Evolutionary conservation across 345 rosid species (phyloP), one percentile per base, ranked within the genome.

Genomic region (Boechera stricta): DNA sequence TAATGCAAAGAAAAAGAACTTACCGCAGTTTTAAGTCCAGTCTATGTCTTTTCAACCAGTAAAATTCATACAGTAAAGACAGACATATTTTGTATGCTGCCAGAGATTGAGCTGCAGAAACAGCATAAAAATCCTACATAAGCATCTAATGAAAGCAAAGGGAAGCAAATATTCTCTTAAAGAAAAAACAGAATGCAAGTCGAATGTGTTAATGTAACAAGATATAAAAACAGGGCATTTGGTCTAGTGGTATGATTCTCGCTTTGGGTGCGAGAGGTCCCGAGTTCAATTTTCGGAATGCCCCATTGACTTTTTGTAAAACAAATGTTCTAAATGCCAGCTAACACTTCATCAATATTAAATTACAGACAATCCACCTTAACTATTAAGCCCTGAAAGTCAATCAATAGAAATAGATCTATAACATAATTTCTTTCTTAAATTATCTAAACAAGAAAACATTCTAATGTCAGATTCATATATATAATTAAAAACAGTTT

Each of bases 241-340:
- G 87, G 91, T 87, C 86, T 86, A 90, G 89, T 87, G 89, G 93
- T 84, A 87, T 85, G 90, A 87, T 88, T 88, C 91, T 91, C 71
- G 85, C 89, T 89, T 87, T 79, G 89, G 92, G 89, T 85, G 90
- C 82, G 83, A 91, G 89, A 86, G 86, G 87, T 88, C 91, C 82
- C 69, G 84, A 88, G 87, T 84, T 85, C 51, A 52, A 81, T 87
- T 87, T 86, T 84, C 83, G 76, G 85, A 87, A 90, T 80, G 86
- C 85, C 91, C 85, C 86, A 5, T 8, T 15, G 49, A 62, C 26
- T 16, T n/a, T 16, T 33, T 58, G 6, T 4, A 56, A 31, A 56
- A 56, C 38, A 56, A 13, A 7, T 33, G 39, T 15, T 8, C 64
- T 16, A 35, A 36, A 60, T 16, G n/a, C 47, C 31, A 60, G 15